Conservation (phyloP, 306 rosid species). For the Canavalia gladiata region DNA sequence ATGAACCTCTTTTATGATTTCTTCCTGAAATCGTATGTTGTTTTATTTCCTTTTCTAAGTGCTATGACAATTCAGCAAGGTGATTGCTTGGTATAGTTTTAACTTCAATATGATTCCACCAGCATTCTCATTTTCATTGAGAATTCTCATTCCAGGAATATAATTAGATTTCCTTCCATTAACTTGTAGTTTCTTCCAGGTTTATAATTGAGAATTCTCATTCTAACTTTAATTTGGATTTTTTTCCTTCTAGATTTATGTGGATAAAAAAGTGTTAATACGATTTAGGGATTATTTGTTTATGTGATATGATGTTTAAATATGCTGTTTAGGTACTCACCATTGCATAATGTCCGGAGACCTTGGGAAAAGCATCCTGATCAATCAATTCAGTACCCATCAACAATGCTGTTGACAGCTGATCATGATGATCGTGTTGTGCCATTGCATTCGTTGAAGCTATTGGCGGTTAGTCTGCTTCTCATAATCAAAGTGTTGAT, state of each 20-base stretch:
- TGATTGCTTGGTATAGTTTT: not conserved
- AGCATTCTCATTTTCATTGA: not conserved
- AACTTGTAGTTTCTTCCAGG: not conserved
- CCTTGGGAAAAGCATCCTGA: constrained; percentile 78
- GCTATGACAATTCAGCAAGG: not conserved
- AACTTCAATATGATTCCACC: not conserved
- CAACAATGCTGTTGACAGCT: constrained; percentile 93
- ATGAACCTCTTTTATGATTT: not conserved
- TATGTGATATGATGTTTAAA: not conserved
- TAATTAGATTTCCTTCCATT: too few species aligned
- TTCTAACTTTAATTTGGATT: not conserved
- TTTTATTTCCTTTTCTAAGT: not conserved
- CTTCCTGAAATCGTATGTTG: not conserved
- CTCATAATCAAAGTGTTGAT: not conserved
- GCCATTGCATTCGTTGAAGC: constrained; percentile 85
- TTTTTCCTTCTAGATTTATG: not conserved
- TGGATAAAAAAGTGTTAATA: not conserved
- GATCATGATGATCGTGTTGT: constrained; percentile 99
- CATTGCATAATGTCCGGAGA: constrained; percentile 89
- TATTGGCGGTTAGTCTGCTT: constrained; percentile 79
- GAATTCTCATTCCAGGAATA: too few species aligned
- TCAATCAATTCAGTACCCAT: constrained; percentile 75
- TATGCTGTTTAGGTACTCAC: constrained; percentile 76
- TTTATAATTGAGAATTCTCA: not conserved
- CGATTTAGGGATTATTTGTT: not conserved